Conservation (phyloP, 1,284 basidiomycete species). For the Stygiomarasmius scandens region DNA sequence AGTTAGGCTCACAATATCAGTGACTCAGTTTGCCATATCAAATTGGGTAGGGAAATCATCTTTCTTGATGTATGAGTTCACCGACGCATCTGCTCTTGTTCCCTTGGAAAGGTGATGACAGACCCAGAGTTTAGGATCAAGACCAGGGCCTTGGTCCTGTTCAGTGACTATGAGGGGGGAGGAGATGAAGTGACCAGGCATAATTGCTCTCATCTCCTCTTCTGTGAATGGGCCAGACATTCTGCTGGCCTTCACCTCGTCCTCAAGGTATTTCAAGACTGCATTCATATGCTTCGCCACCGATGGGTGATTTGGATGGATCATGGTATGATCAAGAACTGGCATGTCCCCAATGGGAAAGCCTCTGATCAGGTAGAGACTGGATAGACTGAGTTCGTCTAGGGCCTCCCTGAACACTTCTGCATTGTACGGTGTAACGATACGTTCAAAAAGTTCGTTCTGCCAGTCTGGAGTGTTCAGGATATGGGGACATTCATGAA, state of each 20-base stretch:
- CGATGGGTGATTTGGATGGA: conserved; percentile 13
- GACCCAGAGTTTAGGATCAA: conserved; percentile 1
- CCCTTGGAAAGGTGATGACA: conserved; percentile 13
- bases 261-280: conserved; percentile 10
- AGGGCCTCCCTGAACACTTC: conserved; percentile 6
- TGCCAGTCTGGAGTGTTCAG: neutral
- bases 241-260: conserved; percentile 5
- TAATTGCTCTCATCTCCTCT: conserved; percentile 3
- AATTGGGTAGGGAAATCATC: conserved; percentile 8
- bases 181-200: conserved; percentile 10
- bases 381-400: neutral
- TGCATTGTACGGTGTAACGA: conserved; percentile 15
- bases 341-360: conserved; percentile 19
- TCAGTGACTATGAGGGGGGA: conserved; percentile 15
- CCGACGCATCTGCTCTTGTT: neutral
- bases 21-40: conserved; percentile 1
- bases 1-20: neutral
- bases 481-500: neutral
- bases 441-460: neutral
- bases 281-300: neutral
- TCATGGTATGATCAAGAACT: conserved; percentile 1
- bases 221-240: conserved; percentile 18
- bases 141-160: conserved; percentile 10
- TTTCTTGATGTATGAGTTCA: conserved; percentile 4
- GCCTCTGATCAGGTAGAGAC: conserved; percentile 8